Conservation (phyloP, 371 early-diverging fungal species). For the Mucor plumbeus region DNA sequence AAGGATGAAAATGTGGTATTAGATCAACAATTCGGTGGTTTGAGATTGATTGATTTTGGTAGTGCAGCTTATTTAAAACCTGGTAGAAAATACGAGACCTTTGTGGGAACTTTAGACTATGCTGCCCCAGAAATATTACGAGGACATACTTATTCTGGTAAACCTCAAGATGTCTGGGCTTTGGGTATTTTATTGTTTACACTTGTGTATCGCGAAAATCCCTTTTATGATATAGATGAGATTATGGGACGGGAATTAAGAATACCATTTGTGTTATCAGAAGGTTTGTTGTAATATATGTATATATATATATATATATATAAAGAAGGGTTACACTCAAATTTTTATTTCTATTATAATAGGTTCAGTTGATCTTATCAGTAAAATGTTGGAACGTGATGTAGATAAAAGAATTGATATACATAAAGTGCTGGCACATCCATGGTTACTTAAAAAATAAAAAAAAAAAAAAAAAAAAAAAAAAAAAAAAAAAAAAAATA, state of each 20-base stretch:
- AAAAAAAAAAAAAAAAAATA: too few species aligned
- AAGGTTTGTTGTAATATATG: constrained; percentile 45
- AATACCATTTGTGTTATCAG: constrained; percentile 67
- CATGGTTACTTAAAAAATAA: too few species aligned
- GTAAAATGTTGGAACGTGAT: constrained; percentile 60
- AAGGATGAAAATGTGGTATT: constrained; percentile 81
- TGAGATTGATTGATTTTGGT: constrained; percentile 78
- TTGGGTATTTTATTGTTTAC: constrained; percentile 84
- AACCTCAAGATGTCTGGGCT: constrained; percentile 87
- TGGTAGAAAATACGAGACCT: constrained; percentile 69
- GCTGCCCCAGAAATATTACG: constrained; percentile 75
- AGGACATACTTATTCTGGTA: constrained; percentile 75
- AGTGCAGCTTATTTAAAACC: constrained; percentile 68
- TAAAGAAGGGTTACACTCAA: too few species aligned
- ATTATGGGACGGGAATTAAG: constrained; percentile 70
- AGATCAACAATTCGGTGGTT: constrained; percentile 51
- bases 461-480: too few species aligned
- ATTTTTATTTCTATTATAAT: background rate
- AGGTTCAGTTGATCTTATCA: constrained; percentile 62
- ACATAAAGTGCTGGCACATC: constrained; percentile 59
- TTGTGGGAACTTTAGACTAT: constrained; percentile 79
- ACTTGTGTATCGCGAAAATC: constrained; percentile 79
- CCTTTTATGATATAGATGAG: constrained; percentile 82
- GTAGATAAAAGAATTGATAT: constrained; percentile 58
- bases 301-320: background rate